Evolutionary conservation across 1,284 basidiomycete species (phyloP), one percentile per base, ranked within the genome.

Genomic region (Apiotrichum mycotoxinovorans): DNA sequence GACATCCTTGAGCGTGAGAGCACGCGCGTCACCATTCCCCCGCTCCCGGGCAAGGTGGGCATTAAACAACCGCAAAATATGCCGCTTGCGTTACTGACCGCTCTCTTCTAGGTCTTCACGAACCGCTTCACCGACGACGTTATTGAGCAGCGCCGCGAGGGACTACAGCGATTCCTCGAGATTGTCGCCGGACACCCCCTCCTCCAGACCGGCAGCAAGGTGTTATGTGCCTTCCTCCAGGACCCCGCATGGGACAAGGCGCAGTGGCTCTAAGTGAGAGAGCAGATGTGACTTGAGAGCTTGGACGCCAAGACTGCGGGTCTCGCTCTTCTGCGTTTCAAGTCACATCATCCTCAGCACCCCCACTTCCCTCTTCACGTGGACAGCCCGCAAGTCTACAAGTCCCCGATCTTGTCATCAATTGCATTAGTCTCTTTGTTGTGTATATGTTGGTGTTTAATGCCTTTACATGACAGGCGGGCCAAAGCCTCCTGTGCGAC

Each of bases 91-190:
- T 41, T 2, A 2, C 27, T 5, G 4, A 11, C 8, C 49, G 30
- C 10, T 41, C 49, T 17, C 17, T 1, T 10, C 47, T 51, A 76
- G 74, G 88, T 94, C 47, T 95, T 95, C 78, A 93, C 91, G 30
- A 94, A 92, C 75, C 83, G 95, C 33, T 98, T 98, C 80, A 94
- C 92, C 17, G 95, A 98, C 70, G 95, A 98, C 74, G 90, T 98
- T 44, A 98, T 98, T 60, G 95, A 98, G 78, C 81, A 83, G 55
- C 81, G 95, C 59, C 81, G 94, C 59, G 94, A 98, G 71, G 95
- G 96, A 0, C 80, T 98, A 35, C 95, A 98, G 80, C 81, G 95
- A 41, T 98, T 98, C 79, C 78, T 98, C 68, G 92, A 90, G 69
- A 87, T 98, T 63, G 96, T 98, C 43, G 95, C 95, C 0, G 96